phyloP scores from a whole-genome alignment of 169 alveolate species.

The Plasmodium adleri region DNA sequence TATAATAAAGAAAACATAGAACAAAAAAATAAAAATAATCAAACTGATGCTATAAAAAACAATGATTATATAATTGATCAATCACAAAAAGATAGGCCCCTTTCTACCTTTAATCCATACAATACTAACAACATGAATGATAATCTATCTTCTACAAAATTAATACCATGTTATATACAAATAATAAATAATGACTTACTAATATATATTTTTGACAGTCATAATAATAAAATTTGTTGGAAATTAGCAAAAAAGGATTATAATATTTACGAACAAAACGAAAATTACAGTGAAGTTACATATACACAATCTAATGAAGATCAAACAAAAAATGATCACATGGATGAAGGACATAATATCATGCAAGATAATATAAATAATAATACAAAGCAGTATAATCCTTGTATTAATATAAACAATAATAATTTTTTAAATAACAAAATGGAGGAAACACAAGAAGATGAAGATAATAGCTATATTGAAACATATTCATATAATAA shows the following conservation, averaged over 20 bases:
- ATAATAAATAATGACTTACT: constrained; percentile 39
- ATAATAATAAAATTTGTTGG: constrained; percentile 70
- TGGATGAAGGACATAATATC: too few relatives aligned
- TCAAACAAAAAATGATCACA: neutral
- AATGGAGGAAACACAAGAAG: constrained; percentile 1
- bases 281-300: neutral
- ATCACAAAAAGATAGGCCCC: neutral
- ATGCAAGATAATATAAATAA: neutral
- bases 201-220: constrained; percentile 57
- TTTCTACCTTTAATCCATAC: too few relatives aligned
- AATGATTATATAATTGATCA: neutral
- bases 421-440: neutral
- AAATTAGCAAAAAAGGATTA: constrained; percentile 27
- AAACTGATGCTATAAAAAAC: neutral
- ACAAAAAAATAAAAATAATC: constrained; percentile 17
- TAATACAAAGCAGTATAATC: neutral
- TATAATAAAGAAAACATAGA: constrained; percentile 1
- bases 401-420: neutral
- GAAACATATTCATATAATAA: constrained; percentile 4
- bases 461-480: too few relatives aligned
- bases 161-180: constrained; percentile 72
- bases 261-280: constrained; percentile 20
- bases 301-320: neutral
- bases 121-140: neutral
- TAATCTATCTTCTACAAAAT: neutral